Evolutionary conservation across 305 asterid species (phyloP).

Genomic region (Fraxinus nigra): DNA sequence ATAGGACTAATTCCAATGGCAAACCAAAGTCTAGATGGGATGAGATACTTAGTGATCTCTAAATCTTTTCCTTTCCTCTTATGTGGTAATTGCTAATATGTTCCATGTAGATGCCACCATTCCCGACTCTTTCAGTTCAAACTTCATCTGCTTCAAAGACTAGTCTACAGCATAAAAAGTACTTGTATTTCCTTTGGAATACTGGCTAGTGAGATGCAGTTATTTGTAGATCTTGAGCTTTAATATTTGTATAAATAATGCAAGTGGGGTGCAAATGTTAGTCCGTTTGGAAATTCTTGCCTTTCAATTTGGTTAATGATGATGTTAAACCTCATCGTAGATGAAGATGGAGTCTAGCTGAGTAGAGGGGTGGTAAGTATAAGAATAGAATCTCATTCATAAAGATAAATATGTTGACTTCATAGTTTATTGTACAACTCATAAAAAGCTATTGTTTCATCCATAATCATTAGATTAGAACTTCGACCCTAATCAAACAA

Average conservation of each 20-base stretch:
- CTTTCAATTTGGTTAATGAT: neutral
- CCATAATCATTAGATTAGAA: neutral
- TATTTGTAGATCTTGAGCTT: neutral
- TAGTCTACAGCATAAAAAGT: neutral
- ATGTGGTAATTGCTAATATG: neutral
- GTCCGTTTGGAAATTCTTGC: neutral
- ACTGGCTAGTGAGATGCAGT: neutral
- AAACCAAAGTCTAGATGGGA: slow-evolving; percentile 40
- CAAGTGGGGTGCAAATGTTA: neutral
- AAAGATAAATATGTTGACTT: neutral
- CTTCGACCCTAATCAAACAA: neutral
- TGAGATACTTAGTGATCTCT: slow-evolving; percentile 22
- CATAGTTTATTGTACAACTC: neutral
- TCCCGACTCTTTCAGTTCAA: neutral
- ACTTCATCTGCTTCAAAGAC: neutral
- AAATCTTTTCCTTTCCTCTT: neutral
- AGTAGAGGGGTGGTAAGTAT: neutral
- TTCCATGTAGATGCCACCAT: neutral
- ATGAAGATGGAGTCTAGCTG: neutral
- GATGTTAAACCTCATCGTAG: neutral
- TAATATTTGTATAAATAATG: neutral
- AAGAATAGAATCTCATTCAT: neutral
- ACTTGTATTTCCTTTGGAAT: neutral
- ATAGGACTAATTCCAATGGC: neutral
- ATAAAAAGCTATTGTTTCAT: neutral